These are phyloP conservation scores for Zalaria sp. DNA, from an alignment of 2,329 filamentous ascomycete species.

Conservation along the genomic window DNA sequence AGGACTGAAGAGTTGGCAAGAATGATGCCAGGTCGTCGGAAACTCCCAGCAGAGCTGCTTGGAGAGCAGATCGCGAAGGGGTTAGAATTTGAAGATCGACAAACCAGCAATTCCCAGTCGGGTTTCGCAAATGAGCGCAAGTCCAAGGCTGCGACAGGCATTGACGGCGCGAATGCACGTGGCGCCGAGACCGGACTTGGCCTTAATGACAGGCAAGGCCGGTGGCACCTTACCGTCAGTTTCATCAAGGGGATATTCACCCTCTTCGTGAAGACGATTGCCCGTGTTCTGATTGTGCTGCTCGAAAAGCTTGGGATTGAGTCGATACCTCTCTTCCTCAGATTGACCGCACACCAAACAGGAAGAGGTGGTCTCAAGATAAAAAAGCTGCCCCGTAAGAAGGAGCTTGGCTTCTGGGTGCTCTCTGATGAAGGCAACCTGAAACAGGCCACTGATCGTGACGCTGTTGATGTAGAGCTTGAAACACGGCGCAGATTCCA, in stretches of 20 bases:
- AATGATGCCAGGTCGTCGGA: constrained; percentile 23
- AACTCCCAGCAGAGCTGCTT: constrained; percentile 26
- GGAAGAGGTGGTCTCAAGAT: constrained; percentile 7
- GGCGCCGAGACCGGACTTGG: constrained; percentile 53
- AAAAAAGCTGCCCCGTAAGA: constrained; percentile 8
- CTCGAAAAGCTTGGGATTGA: constrained; percentile 47
- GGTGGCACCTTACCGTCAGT: constrained; percentile 63
- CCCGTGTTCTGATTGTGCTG: constrained; percentile 38
- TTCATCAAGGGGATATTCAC: constrained; percentile 64
- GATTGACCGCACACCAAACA: constrained; percentile 31
- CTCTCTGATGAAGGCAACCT: constrained; percentile 36
- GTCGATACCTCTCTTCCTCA: constrained; percentile 50
- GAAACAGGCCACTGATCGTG: constrained; percentile 43
- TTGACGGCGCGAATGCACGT: constrained; percentile 11
- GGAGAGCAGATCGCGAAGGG: constrained; percentile 24
- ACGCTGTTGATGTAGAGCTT: constrained; percentile 60
- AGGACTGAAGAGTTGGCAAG: constrained; percentile 55
- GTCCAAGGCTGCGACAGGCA: constrained; percentile 12
- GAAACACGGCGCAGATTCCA: constrained; percentile 55
- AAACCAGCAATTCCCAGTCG: constrained; percentile 21
- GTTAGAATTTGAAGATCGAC: constrained; percentile 18
- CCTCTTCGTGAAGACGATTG: constrained; percentile 45
- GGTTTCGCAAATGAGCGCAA: constrained; percentile 59
- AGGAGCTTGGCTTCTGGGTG: constrained; percentile 37
- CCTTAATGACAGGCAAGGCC: constrained; percentile 60